Evolutionary conservation across 2,329 filamentous ascomycete genomes (phyloP), one percentile per base, ranked within the genome.

Genomic region (Metarhizium robertsii): DNA sequence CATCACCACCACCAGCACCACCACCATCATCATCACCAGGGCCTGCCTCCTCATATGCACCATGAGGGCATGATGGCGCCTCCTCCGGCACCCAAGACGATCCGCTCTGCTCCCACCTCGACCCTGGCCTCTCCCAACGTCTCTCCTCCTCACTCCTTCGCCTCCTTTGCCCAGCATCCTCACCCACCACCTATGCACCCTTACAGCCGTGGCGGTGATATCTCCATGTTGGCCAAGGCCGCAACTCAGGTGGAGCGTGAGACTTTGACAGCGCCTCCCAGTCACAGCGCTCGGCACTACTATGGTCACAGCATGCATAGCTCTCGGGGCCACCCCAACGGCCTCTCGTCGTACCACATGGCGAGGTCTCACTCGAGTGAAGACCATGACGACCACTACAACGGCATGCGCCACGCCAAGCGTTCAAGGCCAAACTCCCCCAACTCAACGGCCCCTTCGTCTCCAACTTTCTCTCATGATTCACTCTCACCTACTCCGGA

Each of bases 401-500:
- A 76, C 52, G 84, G 83, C 52, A 77, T 90, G 67, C 81, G 88
- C 58, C 83, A 86, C 64, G 81, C 87, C 30, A 97, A 97, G 79
- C 85, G 91, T 60, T 97, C 92, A 58, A 79, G 92, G 63, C 92
- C 94, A 47, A 94, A 92, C 70, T 96, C 92, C 40, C 94, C 92
- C 53, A 90, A 95, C 73, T 96, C 92, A 8, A 97, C 92, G 2
- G 92, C 92, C 50, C 94, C 94, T 20, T 95, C 92, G 30, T 97
- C 92, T 36, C 92, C 92, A 30, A 96, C 92, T 3, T 96, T 96
- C 71, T 96, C 92, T 2, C 91, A 96, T 73, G 91, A 96, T 71
- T 96, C 92, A 11, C 81, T 92, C 50, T 97, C 92, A 10, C 94
- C 92, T 4, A 99, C 92, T 2, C 94, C 92, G 11, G 92, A 97